A percentile compares a stretch with the other conserved stretches of the same genome.
Conservation (phyloP, 352 stramenopile genomes). For the Phytophthora litchii region DNA sequence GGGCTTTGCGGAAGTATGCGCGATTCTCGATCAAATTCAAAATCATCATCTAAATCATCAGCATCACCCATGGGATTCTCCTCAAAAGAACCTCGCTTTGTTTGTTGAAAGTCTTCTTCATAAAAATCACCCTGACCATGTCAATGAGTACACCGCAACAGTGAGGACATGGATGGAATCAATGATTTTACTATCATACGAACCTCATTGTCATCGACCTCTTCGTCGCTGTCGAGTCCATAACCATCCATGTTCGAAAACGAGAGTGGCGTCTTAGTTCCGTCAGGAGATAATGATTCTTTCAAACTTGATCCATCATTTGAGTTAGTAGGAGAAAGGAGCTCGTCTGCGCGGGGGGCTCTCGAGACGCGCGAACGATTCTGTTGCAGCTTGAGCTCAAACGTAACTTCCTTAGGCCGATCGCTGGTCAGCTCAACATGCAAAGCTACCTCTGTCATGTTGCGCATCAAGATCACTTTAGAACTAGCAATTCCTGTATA, state of each 20-base stretch:
- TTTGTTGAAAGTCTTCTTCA: conserved; percentile 73
- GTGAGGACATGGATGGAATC: background rate
- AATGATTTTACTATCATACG: background rate
- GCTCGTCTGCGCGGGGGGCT: conserved; percentile 60
- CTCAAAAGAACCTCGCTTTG: conserved; percentile 80
- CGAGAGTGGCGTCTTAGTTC: conserved; percentile 48
- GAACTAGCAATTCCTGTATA: conserved; percentile 85
- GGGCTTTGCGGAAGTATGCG: conserved; percentile 51
- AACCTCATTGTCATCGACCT: conserved; percentile 87
- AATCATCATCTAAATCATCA: conserved; percentile 88
- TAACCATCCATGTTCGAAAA: conserved; percentile 71
- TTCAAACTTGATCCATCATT: conserved; percentile 79
- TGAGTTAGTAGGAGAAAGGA: conserved; percentile 73
- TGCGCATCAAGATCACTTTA: conserved; percentile 83
- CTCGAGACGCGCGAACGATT: conserved; percentile 74
- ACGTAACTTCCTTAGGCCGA: conserved; percentile 88
- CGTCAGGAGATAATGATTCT: conserved; percentile 68
- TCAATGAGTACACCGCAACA: background rate
- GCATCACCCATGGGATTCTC: conserved; percentile 73
- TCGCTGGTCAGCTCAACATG: conserved; percentile 89
- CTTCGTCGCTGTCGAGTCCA: conserved; percentile 83
- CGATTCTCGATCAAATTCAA: conserved; percentile 87
- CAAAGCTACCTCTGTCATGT: conserved; percentile 83
- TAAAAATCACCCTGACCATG: conserved; percentile 66
- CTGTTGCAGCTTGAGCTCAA: conserved; percentile 84